Evolutionary conservation across 768 basidiomycete genomes (phyloP), one percentile per base, ranked within the genome.

Genomic region (Clathrus columnatus): DNA sequence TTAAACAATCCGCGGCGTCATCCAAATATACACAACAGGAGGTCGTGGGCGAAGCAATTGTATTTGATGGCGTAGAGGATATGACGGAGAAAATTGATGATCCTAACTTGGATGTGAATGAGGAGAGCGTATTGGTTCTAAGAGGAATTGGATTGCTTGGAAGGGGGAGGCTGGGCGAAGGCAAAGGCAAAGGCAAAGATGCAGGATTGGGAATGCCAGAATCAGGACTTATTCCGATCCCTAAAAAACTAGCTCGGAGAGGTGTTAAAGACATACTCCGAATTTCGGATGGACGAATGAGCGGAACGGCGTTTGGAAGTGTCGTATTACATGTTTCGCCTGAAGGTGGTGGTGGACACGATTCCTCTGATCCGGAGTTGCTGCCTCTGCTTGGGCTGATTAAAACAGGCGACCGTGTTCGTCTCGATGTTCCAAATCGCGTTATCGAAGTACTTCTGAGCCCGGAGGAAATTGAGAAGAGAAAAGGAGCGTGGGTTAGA

Each of bases 361-460:
- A n/a, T n/a, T n/a, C n/a, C n/a, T n/a, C n/a, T n/a, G n/a, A n/a
- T n/a, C 36, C 4, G n/a, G 36, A n/a, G 4, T 36, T n/a, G n/a
- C 36, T n/a, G n/a, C 36, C 36, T 2, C 62, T 61, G 3, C 23
- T 62, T 60, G 64, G 62, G 7, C 30, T 63, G n/a, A 62, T 65
- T 5, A 60, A 57, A 10, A 51, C 60, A 42, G 60, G 62, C 14
- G 64, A 65, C 51, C 56, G 65, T 30, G 68, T 72, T 48, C 56
- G 61, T 55, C 67, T 72, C 45, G 69, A 70, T 56, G 69, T 67
- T 5, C 62, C 63, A 28, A 58, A 56, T 29, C 65, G 69, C 53
- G 65, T 62, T 21, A 58, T 71, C 6, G 42, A 44, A 27, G 42
- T 65, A 17, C 44, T 23, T 8, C 18, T 62, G 21, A 27, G 45